phyloP scores from a whole-genome alignment of 1,284 basidiomycete genomes.

The Phylloporus sp. region DNA sequence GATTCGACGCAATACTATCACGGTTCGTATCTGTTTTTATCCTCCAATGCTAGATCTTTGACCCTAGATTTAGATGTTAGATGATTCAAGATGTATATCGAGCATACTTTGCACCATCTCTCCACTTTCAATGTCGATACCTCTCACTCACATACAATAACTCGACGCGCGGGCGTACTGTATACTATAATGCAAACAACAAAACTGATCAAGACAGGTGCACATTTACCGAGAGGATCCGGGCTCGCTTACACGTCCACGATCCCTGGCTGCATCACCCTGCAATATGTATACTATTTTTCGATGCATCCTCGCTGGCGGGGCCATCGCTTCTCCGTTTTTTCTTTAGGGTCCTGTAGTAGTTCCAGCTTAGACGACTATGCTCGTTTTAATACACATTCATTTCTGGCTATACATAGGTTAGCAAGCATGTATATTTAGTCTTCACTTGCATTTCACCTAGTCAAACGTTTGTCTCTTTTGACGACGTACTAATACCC shows the following conservation, averaged over 20 bases:
- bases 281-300: conserved; percentile 18
- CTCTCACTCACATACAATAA: conserved; percentile 1
- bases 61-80: conserved; percentile 16
- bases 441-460: conserved; percentile 9
- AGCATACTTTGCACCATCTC: neutral
- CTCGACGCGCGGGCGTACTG: conserved; percentile 29
- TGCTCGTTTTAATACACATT: conserved; percentile 36
- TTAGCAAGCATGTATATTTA: conserved; percentile 12
- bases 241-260: neutral
- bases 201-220: neutral
- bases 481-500: conserved; percentile 10
- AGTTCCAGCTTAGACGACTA: too few species aligned
- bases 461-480: neutral
- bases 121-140: neutral
- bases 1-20: neutral
- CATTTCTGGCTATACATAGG: conserved; percentile 24
- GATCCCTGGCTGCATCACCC: neutral
- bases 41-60: neutral
- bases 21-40: conserved; percentile 17
- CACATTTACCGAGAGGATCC: neutral
- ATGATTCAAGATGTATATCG: conserved; percentile 14
- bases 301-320: conserved; percentile 15
- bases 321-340: neutral
- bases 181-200: conserved; percentile 29
- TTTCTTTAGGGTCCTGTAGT: conserved; percentile 2